A percentile compares a stretch with the other conserved stretches of the same genome.
These are phyloP conservation scores for Galeopsis tetrahit DNA, from an alignment of 257 asterid genomes.

Conservation along the genomic window DNA sequence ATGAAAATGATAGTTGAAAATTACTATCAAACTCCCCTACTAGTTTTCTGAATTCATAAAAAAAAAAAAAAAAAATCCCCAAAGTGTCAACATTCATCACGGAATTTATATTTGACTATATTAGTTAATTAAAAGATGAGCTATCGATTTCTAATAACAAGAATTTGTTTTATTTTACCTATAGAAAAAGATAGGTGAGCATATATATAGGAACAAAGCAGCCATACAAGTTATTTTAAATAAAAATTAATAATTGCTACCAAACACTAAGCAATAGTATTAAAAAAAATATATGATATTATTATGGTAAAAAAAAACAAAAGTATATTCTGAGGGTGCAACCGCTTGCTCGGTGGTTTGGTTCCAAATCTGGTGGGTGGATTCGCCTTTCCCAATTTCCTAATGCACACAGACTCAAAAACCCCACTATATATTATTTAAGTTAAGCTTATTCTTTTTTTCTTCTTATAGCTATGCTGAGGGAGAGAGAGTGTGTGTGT, in stretches of 20 bases:
- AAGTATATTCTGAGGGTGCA: conserved; percentile 54
- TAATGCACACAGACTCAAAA: background rate
- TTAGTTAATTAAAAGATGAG: background rate
- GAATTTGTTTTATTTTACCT: background rate
- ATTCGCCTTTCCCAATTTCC: conserved; percentile 28
- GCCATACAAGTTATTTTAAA: conserved; percentile 6
- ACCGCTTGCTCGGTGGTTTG: conserved; percentile 48
- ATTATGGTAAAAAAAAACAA: conserved; percentile 28
- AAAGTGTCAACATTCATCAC: conserved; percentile 1
- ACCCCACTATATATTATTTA: background rate
- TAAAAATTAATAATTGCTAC: conserved; percentile 6
- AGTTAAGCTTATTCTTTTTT: background rate
- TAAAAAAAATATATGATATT: background rate
- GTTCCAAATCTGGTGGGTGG: conserved; percentile 26
- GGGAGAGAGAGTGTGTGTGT: too few species aligned
- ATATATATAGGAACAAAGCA: conserved; percentile 17
- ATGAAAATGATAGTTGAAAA: conserved; percentile 22
- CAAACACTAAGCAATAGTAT: conserved; percentile 5
- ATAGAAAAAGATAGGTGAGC: background rate
- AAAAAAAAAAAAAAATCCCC: background rate
- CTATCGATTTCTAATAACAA: conserved; percentile 4
- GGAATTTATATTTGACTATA: background rate
- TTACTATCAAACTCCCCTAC: background rate
- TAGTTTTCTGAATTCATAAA: background rate
- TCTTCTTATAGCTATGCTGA: too few species aligned